Evolutionary conservation across 768 basidiomycete species (phyloP).

Genomic region (Crucibulum laeve): DNA sequence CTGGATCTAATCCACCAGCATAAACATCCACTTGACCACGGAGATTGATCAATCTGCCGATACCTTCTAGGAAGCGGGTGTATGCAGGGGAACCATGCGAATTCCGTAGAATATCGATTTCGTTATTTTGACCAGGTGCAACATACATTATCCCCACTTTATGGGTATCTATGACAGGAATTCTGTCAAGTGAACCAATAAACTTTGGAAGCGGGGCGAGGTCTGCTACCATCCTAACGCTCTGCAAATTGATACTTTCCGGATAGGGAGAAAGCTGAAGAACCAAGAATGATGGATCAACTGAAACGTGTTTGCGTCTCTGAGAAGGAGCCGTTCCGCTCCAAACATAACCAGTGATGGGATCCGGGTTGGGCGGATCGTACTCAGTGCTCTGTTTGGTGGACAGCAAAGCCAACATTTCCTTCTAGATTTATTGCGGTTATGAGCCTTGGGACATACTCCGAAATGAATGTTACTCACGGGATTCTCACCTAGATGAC

Average conservation of each 20-base stretch:
- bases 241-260: constrained; percentile 33
- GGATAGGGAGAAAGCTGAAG: constrained; percentile 78
- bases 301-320: constrained; percentile 75
- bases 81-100: constrained; percentile 93
- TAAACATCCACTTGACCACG: constrained; percentile 91
- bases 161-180: constrained; percentile 95
- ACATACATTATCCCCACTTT: constrained; percentile 97
- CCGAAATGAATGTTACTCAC: background rate
- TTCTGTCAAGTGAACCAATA: constrained; percentile 68
- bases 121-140: constrained; percentile 82
- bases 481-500: background rate
- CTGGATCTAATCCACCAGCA: constrained; percentile 86
- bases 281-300: constrained; percentile 83
- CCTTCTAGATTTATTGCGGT: constrained; percentile 13
- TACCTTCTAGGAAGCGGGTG: constrained; percentile 85
- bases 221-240: constrained; percentile 44
- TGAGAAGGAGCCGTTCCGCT: constrained; percentile 83
- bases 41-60: constrained; percentile 84
- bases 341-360: constrained; percentile 88
- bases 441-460: background rate
- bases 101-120: constrained; percentile 85
- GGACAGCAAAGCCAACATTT: constrained; percentile 20
- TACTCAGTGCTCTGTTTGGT: constrained; percentile 12
- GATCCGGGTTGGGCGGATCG: constrained; percentile 48
- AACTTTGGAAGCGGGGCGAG: constrained; percentile 52